Evolutionary conservation across 1,284 basidiomycete genomes (phyloP).

Genomic region (Cryptococcus sp.): DNA sequence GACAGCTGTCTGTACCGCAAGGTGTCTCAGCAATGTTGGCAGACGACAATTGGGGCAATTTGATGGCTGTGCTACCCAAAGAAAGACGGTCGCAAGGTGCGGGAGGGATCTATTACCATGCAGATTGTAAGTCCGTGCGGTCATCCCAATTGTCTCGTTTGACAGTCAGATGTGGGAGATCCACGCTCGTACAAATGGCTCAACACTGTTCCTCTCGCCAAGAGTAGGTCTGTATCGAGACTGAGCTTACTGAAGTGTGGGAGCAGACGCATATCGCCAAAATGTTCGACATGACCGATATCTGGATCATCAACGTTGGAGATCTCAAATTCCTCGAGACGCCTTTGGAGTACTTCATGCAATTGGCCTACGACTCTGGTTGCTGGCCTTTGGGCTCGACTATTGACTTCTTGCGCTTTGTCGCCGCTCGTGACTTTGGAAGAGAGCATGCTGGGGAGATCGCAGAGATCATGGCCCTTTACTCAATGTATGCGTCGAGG

Average conservation of each 20-base stretch:
- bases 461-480: slow-evolving; percentile 56
- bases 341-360: slow-evolving; percentile 66
- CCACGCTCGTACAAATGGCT: slow-evolving; percentile 48
- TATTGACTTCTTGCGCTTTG: slow-evolving; percentile 54
- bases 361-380: slow-evolving; percentile 59
- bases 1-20: no score
- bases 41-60: slow-evolving; percentile 46
- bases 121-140: slow-evolving; percentile 33
- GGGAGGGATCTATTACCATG: slow-evolving; percentile 65
- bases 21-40: slow-evolving; percentile 22
- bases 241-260: slow-evolving; percentile 18
- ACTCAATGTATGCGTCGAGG: slow-evolving; percentile 52
- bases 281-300: slow-evolving; percentile 21
- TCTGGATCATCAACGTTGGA: slow-evolving; percentile 52
- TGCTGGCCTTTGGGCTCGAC: slow-evolving; percentile 55
- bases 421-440: slow-evolving; percentile 65
- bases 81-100: slow-evolving; percentile 54
- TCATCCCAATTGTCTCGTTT: background rate
- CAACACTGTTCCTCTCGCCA: slow-evolving; percentile 31
- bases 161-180: slow-evolving; percentile 34
- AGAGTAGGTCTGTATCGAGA: slow-evolving; percentile 10
- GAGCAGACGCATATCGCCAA: slow-evolving; percentile 33
- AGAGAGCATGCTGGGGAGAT: slow-evolving; percentile 49
- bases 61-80: slow-evolving; percentile 48
- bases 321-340: slow-evolving; percentile 67